Evolutionary conservation across 2,329 filamentous ascomycete genomes (phyloP).

Genomic region (Diplodia scrobiculata): DNA sequence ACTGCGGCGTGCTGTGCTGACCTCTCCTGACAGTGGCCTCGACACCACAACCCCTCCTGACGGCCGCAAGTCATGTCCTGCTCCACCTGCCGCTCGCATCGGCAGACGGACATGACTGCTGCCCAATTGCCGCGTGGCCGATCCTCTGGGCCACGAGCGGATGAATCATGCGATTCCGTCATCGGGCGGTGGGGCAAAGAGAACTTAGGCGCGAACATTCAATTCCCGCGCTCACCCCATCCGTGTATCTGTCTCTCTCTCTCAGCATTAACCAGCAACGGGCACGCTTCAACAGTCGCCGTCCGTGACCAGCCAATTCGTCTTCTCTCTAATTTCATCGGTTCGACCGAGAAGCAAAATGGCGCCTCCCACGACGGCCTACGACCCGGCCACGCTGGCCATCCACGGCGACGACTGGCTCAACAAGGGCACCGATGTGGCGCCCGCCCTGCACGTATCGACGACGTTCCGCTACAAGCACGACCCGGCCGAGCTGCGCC

Average conservation of each 20-base stretch:
- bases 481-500: slow-evolving; percentile 67
- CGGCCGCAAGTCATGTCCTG: slow-evolving; percentile 11
- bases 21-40: not conserved
- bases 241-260: not conserved
- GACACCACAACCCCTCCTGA: not conserved
- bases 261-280: not conserved
- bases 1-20: slow-evolving; percentile 7
- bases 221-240: not conserved
- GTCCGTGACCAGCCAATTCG: not conserved
- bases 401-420: slow-evolving; percentile 81
- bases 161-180: slow-evolving; percentile 17
- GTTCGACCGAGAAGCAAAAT: not conserved
- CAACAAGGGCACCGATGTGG: slow-evolving; percentile 74
- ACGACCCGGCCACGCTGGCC: slow-evolving; percentile 68
- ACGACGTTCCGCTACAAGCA: slow-evolving; percentile 83
- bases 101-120: slow-evolving; percentile 10
- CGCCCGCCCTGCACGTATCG: slow-evolving; percentile 84
- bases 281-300: not conserved
- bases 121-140: slow-evolving; percentile 1
- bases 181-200: slow-evolving; percentile 6
- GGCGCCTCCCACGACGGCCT: slow-evolving; percentile 31
- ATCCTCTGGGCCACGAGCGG: not conserved
- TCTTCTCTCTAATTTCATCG: not conserved
- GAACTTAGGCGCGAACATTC: not conserved
- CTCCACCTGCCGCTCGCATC: not conserved